Conservation (phyloP, 1,284 basidiomycete species). For the Ceratobasidium sp. region DNA sequence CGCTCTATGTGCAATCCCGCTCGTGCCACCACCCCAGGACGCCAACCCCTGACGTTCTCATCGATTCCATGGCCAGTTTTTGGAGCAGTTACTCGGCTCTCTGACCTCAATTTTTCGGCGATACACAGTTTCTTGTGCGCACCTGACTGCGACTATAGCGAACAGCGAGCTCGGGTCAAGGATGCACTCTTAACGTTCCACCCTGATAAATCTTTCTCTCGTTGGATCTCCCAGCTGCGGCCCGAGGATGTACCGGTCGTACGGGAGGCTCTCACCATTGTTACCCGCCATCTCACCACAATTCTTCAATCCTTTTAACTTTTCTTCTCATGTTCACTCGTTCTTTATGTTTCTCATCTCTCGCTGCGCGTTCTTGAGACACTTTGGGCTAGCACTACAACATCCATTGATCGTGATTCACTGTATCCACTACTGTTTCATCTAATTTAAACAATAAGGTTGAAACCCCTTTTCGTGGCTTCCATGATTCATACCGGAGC, state of each 20-base stretch:
- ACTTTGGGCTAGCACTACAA: conserved; percentile 11
- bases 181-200: conserved; percentile 41
- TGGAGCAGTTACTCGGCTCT: conserved; percentile 34
- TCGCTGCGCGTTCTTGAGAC: conserved; percentile 22
- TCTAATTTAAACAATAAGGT: conserved; percentile 5
- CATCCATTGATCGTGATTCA: conserved; percentile 39
- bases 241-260: conserved; percentile 17
- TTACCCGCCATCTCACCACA: conserved; percentile 36
- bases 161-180: conserved; percentile 42
- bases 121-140: conserved; percentile 36
- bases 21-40: conserved; percentile 6
- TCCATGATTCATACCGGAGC: not conserved
- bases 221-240: conserved; percentile 32
- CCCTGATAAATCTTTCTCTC: conserved; percentile 40
- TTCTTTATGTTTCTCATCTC: not conserved
- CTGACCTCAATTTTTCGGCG: conserved; percentile 23
- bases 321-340: not conserved
- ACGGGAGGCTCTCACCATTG: conserved; percentile 15
- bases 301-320: conserved; percentile 29
- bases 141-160: conserved; percentile 18
- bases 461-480: not conserved
- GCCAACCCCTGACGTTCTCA: conserved; percentile 35
- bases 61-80: conserved; percentile 45
- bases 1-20: conserved; percentile 30
- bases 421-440: conserved; percentile 38